Evolutionary conservation across 805 yeast species (phyloP), one percentile per base, ranked within the genome.

Genomic region (Saccharomycopsis schoenii): DNA sequence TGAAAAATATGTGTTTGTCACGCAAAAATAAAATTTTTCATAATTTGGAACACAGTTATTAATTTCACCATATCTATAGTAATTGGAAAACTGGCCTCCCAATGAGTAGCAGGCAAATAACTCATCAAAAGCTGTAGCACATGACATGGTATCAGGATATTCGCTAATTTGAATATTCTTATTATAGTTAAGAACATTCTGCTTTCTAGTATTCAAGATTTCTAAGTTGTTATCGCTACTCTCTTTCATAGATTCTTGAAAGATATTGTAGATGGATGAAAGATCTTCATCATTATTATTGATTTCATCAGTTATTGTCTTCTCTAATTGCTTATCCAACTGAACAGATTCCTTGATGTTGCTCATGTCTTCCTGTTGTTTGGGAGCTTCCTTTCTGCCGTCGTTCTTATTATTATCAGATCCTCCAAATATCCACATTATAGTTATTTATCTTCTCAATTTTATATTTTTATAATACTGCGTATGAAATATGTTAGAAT

Each of bases 51-150:
- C 79, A 72, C 98, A 93, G 63, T 82, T 76, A 58, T 85, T 83
- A 67, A 89, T 79, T 52, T 84, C 83, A 1, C 97, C 97, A 69
- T 83, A 87, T 60, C 97, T 76, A 70, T 92, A 93, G 68, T 88
- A 87, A 72, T 87, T 81, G 63, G 96, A 81, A 21, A 89, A 74
- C 69, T 92, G 97, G 0, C 97, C 97, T 2, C 97, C 97, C 2
- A 92, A 69, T 0, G 97, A 88, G 73, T 88, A 90, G 71, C 98
- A 93, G 56, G 83, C 85, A 55, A 91, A 79, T 24, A 92, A 76
- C 68, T 90, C 96, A 71, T 92, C 96, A 72, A 92, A 85, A 0
- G 94, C 94, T 54, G 93, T 89, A 59, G 85, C 77, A 68, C 93
- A 86, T 58, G 82, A 80, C 91, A 86, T 82, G n/a, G 50, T 47